These are phyloP conservation scores for Calonectria honghensis DNA, from an alignment of 2,329 filamentous ascomycete genomes.

Conservation along the genomic window DNA sequence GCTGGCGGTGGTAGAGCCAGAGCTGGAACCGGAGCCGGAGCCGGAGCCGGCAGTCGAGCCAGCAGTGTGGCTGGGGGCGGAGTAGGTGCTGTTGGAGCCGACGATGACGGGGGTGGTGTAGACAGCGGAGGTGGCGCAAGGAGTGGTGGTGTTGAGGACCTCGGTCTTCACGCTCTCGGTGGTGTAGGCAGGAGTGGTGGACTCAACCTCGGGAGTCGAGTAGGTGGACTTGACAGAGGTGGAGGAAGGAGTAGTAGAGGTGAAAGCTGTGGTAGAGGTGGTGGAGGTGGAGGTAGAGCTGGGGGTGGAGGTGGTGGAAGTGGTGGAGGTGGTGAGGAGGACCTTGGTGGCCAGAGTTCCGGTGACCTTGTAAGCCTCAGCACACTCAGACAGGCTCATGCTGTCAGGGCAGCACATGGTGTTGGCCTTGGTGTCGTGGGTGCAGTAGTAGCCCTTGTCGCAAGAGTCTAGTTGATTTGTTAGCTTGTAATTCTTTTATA, in stretches of 20 bases:
- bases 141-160: conserved; percentile 45
- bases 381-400: conserved; percentile 73
- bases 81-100: conserved; percentile 58
- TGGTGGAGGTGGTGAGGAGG: conserved; percentile 56
- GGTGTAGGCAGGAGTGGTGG: conserved; percentile 54
- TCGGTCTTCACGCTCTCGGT: conserved; percentile 46
- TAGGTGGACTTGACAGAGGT: conserved; percentile 49
- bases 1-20: conserved; percentile 40
- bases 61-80: conserved; percentile 53
- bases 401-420: conserved; percentile 78
- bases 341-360: conserved; percentile 65
- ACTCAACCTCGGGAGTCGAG: conserved; percentile 44
- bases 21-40: conserved; percentile 20
- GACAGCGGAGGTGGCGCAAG: conserved; percentile 49
- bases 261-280: conserved; percentile 53
- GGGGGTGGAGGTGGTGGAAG: conserved; percentile 53
- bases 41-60: conserved; percentile 40
- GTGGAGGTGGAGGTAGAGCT: conserved; percentile 51
- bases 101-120: conserved; percentile 52
- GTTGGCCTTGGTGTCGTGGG: conserved; percentile 68
- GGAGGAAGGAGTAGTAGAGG: conserved; percentile 47
- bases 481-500: conserved; percentile 35
- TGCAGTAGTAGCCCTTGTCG: conserved; percentile 77
- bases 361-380: conserved; percentile 69
- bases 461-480: conserved; percentile 71